A percentile compares a stretch with the other conserved stretches of the same genome.
phyloP scores from a whole-genome alignment of 768 basidiomycete species.

The Astraeus odoratus region DNA sequence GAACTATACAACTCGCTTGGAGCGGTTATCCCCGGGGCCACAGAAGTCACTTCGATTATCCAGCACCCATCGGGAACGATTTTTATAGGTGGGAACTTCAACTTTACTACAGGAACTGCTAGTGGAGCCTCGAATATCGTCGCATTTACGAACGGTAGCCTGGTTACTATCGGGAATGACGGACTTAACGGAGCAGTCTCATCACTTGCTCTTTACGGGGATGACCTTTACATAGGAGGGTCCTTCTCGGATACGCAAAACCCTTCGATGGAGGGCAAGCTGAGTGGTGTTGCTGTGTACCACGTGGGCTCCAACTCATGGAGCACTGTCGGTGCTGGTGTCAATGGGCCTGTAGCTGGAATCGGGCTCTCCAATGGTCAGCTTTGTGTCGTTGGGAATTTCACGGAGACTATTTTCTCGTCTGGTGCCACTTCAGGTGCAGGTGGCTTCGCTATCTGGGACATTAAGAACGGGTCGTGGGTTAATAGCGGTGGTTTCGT shows the following conservation, averaged over 20 bases:
- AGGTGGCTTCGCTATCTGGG: conserved; percentile 74
- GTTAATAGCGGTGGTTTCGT: conserved; percentile 69
- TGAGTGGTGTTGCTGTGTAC: conserved; percentile 65
- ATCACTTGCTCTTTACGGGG: conserved; percentile 54
- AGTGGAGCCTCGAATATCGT: conserved; percentile 65
- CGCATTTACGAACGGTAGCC: conserved; percentile 52
- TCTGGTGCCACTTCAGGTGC: conserved; percentile 30
- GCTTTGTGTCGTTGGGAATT: conserved; percentile 70
- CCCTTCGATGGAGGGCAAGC: conserved; percentile 42
- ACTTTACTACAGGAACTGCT: conserved; percentile 47
- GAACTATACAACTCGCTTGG: conserved; percentile 59
- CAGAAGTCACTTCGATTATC: conserved; percentile 46
- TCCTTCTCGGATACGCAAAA: conserved; percentile 66
- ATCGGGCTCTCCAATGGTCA: conserved; percentile 45
- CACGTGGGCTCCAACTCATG: conserved; percentile 59
- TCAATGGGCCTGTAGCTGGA: conserved; percentile 67
- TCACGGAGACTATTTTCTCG: conserved; percentile 42
- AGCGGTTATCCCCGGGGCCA: conserved; percentile 28
- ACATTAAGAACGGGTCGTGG: conserved; percentile 56
- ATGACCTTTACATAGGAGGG: conserved; percentile 81
- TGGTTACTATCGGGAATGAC: conserved; percentile 46
- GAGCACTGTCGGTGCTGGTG: conserved; percentile 62
- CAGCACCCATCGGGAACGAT: conserved; percentile 61
- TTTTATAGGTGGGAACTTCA: conserved; percentile 76
- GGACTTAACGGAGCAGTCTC: conserved; percentile 80